A percentile compares a stretch with the other conserved stretches of the same genome.
Evolutionary conservation across 2,329 filamentous ascomycete species (phyloP).

Genomic region (Fusarium keratoplasticum): DNA sequence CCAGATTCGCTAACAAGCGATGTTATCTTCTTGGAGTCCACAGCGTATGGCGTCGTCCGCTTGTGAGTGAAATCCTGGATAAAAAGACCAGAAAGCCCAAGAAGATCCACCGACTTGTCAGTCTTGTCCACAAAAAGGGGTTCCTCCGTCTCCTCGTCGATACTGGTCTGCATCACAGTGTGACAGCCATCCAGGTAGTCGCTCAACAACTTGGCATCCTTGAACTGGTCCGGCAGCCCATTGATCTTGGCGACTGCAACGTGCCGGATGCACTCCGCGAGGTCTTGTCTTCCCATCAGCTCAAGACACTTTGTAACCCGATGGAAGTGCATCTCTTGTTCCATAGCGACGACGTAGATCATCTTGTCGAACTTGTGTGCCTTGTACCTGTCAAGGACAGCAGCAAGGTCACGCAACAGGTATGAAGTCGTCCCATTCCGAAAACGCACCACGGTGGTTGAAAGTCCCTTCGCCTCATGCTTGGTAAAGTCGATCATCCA

Average conservation of each 20-base stretch:
- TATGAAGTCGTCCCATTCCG: slow-evolving; percentile 59
- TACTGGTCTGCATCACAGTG: not conserved
- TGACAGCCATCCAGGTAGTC: slow-evolving; percentile 35
- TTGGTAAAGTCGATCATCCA: slow-evolving; percentile 77
- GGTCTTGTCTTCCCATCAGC: slow-evolving; percentile 50
- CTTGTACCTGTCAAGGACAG: slow-evolving; percentile 71
- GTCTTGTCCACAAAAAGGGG: slow-evolving; percentile 12
- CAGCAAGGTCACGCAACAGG: slow-evolving; percentile 78
- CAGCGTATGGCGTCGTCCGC: slow-evolving; percentile 35
- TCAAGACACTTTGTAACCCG: slow-evolving; percentile 73
- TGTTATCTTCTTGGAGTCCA: slow-evolving; percentile 49
- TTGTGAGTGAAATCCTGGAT: slow-evolving; percentile 45
- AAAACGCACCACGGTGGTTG: slow-evolving; percentile 74
- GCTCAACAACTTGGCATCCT: slow-evolving; percentile 26
- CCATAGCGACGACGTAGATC: slow-evolving; percentile 81
- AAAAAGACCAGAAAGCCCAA: slow-evolving; percentile 30
- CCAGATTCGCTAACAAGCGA: slow-evolving; percentile 28
- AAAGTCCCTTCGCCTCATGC: slow-evolving; percentile 78
- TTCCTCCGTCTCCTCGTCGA: slow-evolving; percentile 24
- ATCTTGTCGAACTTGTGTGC: slow-evolving; percentile 78
- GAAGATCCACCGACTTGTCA: slow-evolving; percentile 16
- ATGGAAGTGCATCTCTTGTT: slow-evolving; percentile 78
- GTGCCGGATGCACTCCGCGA: slow-evolving; percentile 50
- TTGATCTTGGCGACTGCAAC: slow-evolving; percentile 67
- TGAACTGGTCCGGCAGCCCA: slow-evolving; percentile 24